A percentile compares a stretch with the other conserved stretches of the same genome.
Conservation (phyloP, 495 filamentous ascomycete genomes). For the Aspergillus biplanus region DNA sequence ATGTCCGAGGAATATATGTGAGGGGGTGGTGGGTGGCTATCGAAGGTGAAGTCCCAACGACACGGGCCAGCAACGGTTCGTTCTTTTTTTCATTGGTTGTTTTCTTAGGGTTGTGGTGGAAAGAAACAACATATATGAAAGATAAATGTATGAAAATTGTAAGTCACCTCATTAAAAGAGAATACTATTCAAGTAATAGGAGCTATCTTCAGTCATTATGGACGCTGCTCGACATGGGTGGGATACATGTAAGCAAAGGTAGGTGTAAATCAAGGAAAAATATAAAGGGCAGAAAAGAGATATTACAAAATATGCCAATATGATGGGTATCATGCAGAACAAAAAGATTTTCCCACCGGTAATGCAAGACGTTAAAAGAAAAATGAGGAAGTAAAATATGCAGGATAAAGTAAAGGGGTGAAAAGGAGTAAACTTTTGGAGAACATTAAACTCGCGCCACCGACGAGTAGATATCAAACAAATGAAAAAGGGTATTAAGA, state of each 20-base stretch:
- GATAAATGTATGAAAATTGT: neutral
- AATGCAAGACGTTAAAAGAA: constrained; percentile 6
- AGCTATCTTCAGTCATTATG: constrained; percentile 7
- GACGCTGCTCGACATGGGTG: constrained; percentile 5
- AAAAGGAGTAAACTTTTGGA: constrained; percentile 4
- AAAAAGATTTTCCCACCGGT: constrained; percentile 18
- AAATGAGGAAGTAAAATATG: constrained; percentile 9
- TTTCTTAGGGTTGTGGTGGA: neutral
- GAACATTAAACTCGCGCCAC: neutral
- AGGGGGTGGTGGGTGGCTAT: too few relatives aligned
- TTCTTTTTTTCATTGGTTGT: neutral
- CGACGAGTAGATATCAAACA: constrained; percentile 7
- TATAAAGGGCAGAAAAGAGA: neutral
- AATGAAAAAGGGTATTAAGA: constrained; percentile 3
- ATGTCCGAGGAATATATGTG: neutral
- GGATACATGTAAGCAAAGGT: constrained; percentile 6
- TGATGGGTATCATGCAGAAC: constrained; percentile 29
- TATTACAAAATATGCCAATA: constrained; percentile 10
- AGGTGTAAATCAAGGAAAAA: too few relatives aligned
- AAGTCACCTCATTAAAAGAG: constrained; percentile 13
- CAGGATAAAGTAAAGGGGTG: neutral
- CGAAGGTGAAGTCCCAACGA: neutral
- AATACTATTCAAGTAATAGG: constrained; percentile 17
- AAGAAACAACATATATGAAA: neutral
- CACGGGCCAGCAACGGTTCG: neutral